Base-by-base conservation (phyloP, 2,329 filamentous ascomycete species). In the Sporothrix pallida region DNA sequence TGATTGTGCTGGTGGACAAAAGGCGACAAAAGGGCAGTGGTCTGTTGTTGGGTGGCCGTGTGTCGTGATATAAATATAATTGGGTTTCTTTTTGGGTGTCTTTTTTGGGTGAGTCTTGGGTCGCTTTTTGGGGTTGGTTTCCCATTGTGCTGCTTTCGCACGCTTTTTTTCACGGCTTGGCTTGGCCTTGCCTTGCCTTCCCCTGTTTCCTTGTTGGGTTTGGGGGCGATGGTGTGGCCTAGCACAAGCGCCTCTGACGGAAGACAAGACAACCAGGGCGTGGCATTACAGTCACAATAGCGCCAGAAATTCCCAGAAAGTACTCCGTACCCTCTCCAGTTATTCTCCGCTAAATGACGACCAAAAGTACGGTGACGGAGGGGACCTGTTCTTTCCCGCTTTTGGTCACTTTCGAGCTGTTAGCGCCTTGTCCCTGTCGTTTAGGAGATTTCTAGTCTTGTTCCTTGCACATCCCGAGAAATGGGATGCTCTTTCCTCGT, bases 11-110 rank as follows among this genome's bases (percentile, higher is more conserved):
- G 8, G 62, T 42, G 17, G 65, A 68, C 65, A 37, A 52, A 31
- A 46, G 23, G 23, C 3, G 23, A 12, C 7, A 8, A 13, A 37
- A 37, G 31, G 31, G 3, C 31, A 37, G 46, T 37, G 46, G 10
- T 68, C 46, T 15, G 46, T 52, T 50, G 8, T 26, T 52, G 46
- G 46, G 65, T 37, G 65, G 46, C 26, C 44, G 63, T 50, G 65
- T 52, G 31, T 68, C 23, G 46, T 68, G 65, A 68, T 68, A 68
- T 68, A 68, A 50, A 68, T 68, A 68, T 50, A 58, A 23, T 31
- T 31, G 20, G 20, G 23, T 58, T 23, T 58, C 20, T 58, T 15
- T 58, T 68, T 48, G 44, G 63, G 20, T 68, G 13, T 68, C 42
- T n/a, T 46, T 63, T 26, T 60, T 63, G 60, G 17, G 60, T 63